Percentiles rank a stretch among this genome's conserved stretches.
These are phyloP conservation scores for Astragalus membranaceus DNA, from an alignment of 306 rosid genomes.

Conservation along the genomic window DNA sequence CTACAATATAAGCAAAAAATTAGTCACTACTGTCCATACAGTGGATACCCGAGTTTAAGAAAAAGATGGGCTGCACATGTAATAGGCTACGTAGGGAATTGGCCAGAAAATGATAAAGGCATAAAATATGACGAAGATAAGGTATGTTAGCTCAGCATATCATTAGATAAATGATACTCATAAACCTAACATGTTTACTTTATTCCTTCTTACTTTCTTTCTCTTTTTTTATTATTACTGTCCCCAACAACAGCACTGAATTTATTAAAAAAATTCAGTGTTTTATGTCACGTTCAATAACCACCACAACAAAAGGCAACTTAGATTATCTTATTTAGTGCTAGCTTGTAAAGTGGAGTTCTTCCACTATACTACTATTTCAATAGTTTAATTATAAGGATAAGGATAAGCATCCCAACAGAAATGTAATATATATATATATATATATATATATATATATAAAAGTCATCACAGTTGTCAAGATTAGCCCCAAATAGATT, in stretches of 20 bases:
- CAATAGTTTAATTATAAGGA: background rate
- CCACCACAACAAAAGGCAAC: slow-evolving; percentile 34
- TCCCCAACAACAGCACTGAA: slow-evolving; percentile 18
- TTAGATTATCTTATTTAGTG: background rate
- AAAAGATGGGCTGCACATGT: background rate
- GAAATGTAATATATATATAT: background rate
- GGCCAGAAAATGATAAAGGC: slow-evolving; percentile 2
- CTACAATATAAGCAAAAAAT: too few relatives aligned
- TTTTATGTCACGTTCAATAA: slow-evolving; percentile 28
- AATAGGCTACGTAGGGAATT: background rate
- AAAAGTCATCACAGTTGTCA: slow-evolving; percentile 3
- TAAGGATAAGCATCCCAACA: slow-evolving; percentile 21
- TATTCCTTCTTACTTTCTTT: background rate
- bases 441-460: too few relatives aligned
- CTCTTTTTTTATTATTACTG: background rate
- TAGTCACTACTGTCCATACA: too few relatives aligned
- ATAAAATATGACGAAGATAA: slow-evolving; percentile 32
- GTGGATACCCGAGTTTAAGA: too few relatives aligned
- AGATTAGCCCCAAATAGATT: background rate
- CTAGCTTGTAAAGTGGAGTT: slow-evolving; percentile 6
- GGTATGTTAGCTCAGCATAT: slow-evolving; percentile 20
- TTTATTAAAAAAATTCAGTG: background rate
- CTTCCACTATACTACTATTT: background rate
- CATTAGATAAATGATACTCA: slow-evolving; percentile 14
- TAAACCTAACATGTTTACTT: slow-evolving; percentile 29